Percentiles rank a stretch among this genome's conserved stretches.
These are phyloP conservation scores for Bipolaris oryzae DNA, from an alignment of 2,329 filamentous ascomycete species.

Conservation along the genomic window DNA sequence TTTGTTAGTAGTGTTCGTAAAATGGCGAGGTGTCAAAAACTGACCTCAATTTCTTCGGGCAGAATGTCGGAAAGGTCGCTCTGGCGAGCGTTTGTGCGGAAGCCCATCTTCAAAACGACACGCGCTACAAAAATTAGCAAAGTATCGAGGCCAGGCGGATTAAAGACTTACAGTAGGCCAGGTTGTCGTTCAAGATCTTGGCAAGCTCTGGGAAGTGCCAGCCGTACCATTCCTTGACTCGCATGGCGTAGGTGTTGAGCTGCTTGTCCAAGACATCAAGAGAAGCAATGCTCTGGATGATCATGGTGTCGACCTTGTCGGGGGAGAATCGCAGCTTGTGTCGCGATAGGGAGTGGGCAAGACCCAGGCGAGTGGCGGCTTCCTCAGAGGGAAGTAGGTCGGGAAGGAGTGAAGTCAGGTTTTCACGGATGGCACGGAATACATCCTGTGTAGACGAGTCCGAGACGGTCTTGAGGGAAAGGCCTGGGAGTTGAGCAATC, in stretches of 20 bases:
- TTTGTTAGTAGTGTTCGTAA: background rate
- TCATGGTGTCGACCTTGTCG: slow-evolving; percentile 99
- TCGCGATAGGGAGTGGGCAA: slow-evolving; percentile 88
- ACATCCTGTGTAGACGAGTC: slow-evolving; percentile 84
- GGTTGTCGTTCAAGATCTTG: slow-evolving; percentile 82
- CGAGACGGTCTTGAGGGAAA: slow-evolving; percentile 83
- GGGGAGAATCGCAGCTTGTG: slow-evolving; percentile 99
- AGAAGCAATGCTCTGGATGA: slow-evolving; percentile 88
- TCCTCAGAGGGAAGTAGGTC: slow-evolving; percentile 84
- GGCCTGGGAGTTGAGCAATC: slow-evolving; percentile 87
- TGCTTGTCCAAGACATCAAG: slow-evolving; percentile 98
- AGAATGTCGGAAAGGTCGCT: slow-evolving; percentile 80
- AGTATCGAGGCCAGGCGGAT: background rate
- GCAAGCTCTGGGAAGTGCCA: slow-evolving; percentile 99
- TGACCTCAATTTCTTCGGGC: slow-evolving; percentile 85
- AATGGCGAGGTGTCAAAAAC: background rate
- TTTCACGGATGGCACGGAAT: slow-evolving; percentile 91
- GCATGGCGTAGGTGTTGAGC: slow-evolving; percentile 97
- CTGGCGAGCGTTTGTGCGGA: slow-evolving; percentile 78
- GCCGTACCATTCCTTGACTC: slow-evolving; percentile 99
- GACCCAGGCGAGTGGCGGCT: slow-evolving; percentile 92
- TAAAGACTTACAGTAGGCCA: slow-evolving; percentile 59
- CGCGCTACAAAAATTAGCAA: slow-evolving; percentile 54
- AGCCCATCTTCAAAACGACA: slow-evolving; percentile 86
- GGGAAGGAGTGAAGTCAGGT: slow-evolving; percentile 88